These are phyloP conservation scores for Dioszegia hungarica DNA, from an alignment of 768 basidiomycete species.

Conservation along the genomic window DNA sequence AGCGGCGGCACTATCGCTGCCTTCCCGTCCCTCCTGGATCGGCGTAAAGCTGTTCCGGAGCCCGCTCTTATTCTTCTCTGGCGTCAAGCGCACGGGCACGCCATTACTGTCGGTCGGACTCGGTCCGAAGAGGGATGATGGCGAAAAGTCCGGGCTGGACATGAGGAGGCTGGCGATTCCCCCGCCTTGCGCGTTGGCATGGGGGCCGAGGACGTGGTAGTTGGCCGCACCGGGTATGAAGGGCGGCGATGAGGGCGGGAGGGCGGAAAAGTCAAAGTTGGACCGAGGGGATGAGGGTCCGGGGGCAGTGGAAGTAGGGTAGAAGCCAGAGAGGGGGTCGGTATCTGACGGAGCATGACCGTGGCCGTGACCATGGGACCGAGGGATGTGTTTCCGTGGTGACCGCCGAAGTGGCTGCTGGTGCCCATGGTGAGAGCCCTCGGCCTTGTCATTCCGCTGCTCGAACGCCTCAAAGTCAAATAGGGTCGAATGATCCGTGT, in stretches of 20 bases:
- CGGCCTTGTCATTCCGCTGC: constrained; percentile 25
- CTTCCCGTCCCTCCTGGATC: background rate
- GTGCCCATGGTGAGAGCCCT: constrained; percentile 2
- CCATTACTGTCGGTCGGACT: background rate
- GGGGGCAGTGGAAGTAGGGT: constrained; percentile 21
- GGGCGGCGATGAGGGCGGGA: constrained; percentile 42
- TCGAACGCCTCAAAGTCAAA: constrained; percentile 32
- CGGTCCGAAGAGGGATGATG: background rate
- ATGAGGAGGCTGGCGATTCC: background rate
- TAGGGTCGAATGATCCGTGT: constrained; percentile 31
- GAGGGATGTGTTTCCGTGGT: constrained; percentile 25
- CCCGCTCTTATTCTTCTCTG: constrained; percentile 8
- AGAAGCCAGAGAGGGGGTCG: constrained; percentile 22
- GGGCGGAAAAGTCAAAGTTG: constrained; percentile 39
- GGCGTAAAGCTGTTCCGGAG: constrained; percentile 4
- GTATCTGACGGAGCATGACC: too few relatives aligned
- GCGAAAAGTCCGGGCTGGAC: constrained; percentile 7
- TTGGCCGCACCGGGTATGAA: constrained; percentile 8
- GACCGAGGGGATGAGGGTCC: constrained; percentile 10
- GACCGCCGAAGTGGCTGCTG: constrained; percentile 26
- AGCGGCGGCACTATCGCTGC: too few relatives aligned
- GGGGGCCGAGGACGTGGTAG: too few relatives aligned
- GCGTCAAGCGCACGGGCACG: background rate
- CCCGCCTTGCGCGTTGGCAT: too few relatives aligned
- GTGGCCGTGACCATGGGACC: constrained; percentile 15